A percentile compares a stretch with the other conserved stretches of the same genome.
These are phyloP conservation scores for Podila horticola DNA, from an alignment of 192 early-diverging fungal species.

Conservation along the genomic window DNA sequence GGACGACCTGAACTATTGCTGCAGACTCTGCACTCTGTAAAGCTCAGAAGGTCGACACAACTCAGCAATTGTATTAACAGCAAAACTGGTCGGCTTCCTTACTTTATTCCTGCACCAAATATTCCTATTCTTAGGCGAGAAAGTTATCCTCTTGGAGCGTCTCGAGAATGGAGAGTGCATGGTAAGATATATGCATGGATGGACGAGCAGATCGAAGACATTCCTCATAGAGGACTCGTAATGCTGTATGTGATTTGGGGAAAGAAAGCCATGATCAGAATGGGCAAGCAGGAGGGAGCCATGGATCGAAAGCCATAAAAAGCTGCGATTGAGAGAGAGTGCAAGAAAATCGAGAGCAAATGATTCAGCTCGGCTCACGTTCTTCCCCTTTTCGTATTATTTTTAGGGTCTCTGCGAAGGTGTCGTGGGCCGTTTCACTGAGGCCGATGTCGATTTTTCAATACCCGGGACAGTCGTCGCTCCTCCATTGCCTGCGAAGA, in stretches of 20 bases:
- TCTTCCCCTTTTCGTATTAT: neutral
- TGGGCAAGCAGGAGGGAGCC: too few relatives aligned
- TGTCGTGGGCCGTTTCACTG: slow-evolving; percentile 59
- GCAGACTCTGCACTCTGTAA: neutral
- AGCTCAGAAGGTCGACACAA: neutral
- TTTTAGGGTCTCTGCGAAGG: slow-evolving; percentile 65
- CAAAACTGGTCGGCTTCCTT: neutral
- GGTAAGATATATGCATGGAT: neutral
- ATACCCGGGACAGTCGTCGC: slow-evolving; percentile 5
- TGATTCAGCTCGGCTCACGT: too few relatives aligned
- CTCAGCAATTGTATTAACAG: slow-evolving; percentile 2
- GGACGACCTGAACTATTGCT: too few relatives aligned
- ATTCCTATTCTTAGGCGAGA: slow-evolving; percentile 2
- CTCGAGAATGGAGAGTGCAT: slow-evolving; percentile 1
- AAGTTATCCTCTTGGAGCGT: neutral
- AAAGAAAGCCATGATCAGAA: too few relatives aligned
- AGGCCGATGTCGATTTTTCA: slow-evolving; percentile 56
- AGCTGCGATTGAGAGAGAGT: too few relatives aligned
- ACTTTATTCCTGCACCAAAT: slow-evolving; percentile 1
- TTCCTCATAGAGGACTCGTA: neutral
- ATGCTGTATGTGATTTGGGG: too few relatives aligned
- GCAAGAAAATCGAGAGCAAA: too few relatives aligned
- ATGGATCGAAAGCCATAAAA: too few relatives aligned
- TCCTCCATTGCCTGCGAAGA: neutral
- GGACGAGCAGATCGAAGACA: neutral